Evolutionary conservation across 495 filamentous ascomycete species (phyloP).

Genomic region (Aspergillus steynii): DNA sequence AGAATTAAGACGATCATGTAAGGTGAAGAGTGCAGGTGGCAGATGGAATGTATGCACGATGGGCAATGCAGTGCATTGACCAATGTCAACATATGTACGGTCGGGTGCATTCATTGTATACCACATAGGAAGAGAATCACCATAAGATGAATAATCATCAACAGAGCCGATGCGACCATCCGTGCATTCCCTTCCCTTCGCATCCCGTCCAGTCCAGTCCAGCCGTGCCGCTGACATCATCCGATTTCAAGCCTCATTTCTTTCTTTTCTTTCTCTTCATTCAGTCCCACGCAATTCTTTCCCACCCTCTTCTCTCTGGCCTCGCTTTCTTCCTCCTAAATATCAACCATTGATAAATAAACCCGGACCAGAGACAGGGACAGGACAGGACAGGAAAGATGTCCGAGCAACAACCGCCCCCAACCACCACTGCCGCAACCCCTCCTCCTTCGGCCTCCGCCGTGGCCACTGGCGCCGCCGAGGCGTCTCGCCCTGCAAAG

Average conservation of each 20-base stretch:
- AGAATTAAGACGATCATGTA: too few species aligned
- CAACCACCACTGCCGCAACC: conserved; percentile 2
- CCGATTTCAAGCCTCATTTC: not conserved
- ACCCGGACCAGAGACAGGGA: not conserved
- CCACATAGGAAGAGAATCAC: too few species aligned
- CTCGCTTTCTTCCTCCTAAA: too few species aligned
- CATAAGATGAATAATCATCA: too few species aligned
- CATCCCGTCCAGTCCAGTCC: not conserved
- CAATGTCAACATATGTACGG: too few species aligned
- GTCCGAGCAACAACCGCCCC: conserved; percentile 4
- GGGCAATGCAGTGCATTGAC: too few species aligned
- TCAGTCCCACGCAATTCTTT: not conserved
- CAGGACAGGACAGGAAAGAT: not conserved
- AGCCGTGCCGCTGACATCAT: not conserved
- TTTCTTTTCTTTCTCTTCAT: conserved; percentile 10
- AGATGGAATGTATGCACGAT: too few species aligned
- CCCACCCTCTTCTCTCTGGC: conserved; percentile 15
- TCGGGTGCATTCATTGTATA: too few species aligned
- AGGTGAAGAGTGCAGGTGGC: too few species aligned
- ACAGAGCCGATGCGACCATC: too few species aligned
- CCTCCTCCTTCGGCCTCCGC: not conserved
- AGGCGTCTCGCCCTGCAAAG: conserved; percentile 32
- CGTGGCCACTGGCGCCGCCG: not conserved
- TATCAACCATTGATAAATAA: too few species aligned
- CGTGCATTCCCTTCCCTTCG: too few species aligned